Evolutionary conservation across 2,329 filamentous ascomycete species (phyloP).

Genomic region (Paecilomyces formosus): DNA sequence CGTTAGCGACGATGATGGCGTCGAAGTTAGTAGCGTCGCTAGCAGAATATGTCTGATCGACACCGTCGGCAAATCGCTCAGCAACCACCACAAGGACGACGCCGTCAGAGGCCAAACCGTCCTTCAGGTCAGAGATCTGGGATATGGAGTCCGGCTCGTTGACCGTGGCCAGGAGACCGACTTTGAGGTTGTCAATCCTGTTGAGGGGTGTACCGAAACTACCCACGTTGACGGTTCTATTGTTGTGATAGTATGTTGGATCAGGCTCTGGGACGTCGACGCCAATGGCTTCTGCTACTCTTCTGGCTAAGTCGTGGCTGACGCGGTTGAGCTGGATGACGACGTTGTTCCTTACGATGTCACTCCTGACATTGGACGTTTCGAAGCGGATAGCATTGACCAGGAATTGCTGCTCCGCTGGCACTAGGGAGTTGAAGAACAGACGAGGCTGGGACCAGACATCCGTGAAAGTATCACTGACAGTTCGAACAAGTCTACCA

Average conservation of each 20-base stretch:
- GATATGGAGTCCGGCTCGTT: conserved; percentile 36
- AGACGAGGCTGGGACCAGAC: conserved; percentile 66
- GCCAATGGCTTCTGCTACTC: conserved; percentile 57
- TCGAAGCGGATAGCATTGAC: conserved; percentile 70
- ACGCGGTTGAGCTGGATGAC: conserved; percentile 62
- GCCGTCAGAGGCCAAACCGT: conserved; percentile 32
- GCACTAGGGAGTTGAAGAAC: conserved; percentile 64
- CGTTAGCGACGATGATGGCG: conserved; percentile 51
- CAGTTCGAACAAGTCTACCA: conserved; percentile 50
- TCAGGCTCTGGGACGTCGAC: conserved; percentile 53
- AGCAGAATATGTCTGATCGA: conserved; percentile 58
- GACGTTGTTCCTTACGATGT: conserved; percentile 56
- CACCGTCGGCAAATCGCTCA: conserved; percentile 47
- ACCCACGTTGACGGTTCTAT: conserved; percentile 55
- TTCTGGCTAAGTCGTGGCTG: conserved; percentile 58
- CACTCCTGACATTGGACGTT: conserved; percentile 51
- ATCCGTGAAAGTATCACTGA: conserved; percentile 60
- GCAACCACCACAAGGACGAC: conserved; percentile 55
- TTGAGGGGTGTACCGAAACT: conserved; percentile 53
- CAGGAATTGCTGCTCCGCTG: conserved; percentile 61
- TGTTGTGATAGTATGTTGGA: conserved; percentile 59
- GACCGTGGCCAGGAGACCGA: conserved; percentile 54
- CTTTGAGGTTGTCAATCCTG: conserved; percentile 54
- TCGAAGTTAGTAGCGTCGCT: conserved; percentile 47
- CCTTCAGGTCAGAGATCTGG: conserved; percentile 45